Conservation (phyloP, 139 green algal genomes). For the Raphidocelis subcapitata region DNA sequence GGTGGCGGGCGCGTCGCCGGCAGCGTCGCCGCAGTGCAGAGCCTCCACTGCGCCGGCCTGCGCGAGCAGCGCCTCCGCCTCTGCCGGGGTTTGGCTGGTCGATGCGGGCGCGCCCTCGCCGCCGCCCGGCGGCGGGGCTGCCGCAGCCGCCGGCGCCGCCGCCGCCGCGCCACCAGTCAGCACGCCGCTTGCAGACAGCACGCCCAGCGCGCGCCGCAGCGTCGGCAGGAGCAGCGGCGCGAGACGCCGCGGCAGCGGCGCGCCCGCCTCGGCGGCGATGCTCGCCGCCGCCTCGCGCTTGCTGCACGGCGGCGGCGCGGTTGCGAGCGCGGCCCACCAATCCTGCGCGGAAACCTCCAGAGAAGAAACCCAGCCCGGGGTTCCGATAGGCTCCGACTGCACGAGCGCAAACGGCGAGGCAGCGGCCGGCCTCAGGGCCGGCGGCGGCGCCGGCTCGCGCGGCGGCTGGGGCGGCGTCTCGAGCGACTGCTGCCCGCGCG, state of each 20-base stretch:
- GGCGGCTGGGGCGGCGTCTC: background rate
- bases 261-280: conserved; percentile 11
- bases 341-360: conserved; percentile 30
- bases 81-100: too few relatives aligned
- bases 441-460: background rate
- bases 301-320: conserved; percentile 51
- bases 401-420: background rate
- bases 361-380: conserved; percentile 13
- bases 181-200: conserved; percentile 3
- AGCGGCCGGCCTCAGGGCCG: background rate
- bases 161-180: too few relatives aligned
- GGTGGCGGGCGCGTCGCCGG: too few relatives aligned
- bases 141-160: too few relatives aligned
- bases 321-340: conserved; percentile 55
- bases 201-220: conserved; percentile 19
- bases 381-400: background rate
- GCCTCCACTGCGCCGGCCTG: too few relatives aligned
- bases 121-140: too few relatives aligned
- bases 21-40: too few relatives aligned
- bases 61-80: too few relatives aligned
- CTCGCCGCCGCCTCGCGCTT: conserved; percentile 34
- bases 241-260: conserved; percentile 24
- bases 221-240: conserved; percentile 33
- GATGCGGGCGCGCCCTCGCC: too few relatives aligned
- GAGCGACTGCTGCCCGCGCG: conserved; percentile 5